A percentile compares a stretch with the other conserved stretches of the same genome.
These are phyloP conservation scores for Cytospora leucostoma DNA, from an alignment of 2,329 filamentous ascomycete species.

Conservation along the genomic window DNA sequence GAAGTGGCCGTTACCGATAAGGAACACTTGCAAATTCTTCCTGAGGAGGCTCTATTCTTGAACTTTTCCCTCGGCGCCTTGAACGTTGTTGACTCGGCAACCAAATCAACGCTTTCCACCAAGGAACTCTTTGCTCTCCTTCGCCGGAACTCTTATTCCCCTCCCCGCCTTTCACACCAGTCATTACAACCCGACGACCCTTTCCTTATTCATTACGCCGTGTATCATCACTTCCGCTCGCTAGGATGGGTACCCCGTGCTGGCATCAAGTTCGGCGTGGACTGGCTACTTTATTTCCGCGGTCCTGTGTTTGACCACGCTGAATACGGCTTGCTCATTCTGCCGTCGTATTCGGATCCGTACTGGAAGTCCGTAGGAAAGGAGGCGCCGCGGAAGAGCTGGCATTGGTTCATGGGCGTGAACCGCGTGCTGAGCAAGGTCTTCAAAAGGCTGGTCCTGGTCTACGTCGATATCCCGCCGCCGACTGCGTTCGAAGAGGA, in stretches of 20 bases:
- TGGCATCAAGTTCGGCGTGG: slow-evolving; percentile 91
- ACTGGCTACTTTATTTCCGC: slow-evolving; percentile 91
- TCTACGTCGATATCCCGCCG: slow-evolving; percentile 87
- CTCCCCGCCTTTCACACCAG: slow-evolving; percentile 48
- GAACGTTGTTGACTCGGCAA: slow-evolving; percentile 56
- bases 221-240: slow-evolving; percentile 95
- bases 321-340: slow-evolving; percentile 82
- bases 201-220: slow-evolving; percentile 83
- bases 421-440: slow-evolving; percentile 90
- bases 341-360: slow-evolving; percentile 77
- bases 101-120: slow-evolving; percentile 49
- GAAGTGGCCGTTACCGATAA: slow-evolving; percentile 45
- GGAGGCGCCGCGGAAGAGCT: slow-evolving; percentile 54
- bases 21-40: slow-evolving; percentile 89
- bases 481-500: slow-evolving; percentile 53
- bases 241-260: slow-evolving; percentile 92
- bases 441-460: slow-evolving; percentile 83
- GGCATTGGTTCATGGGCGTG: slow-evolving; percentile 85
- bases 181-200: slow-evolving; percentile 71
- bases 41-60: slow-evolving; percentile 91
- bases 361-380: slow-evolving; percentile 68
- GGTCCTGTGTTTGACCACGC: slow-evolving; percentile 95
- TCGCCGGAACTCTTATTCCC: slow-evolving; percentile 69
- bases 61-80: slow-evolving; percentile 78
- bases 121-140: slow-evolving; percentile 66